Base-by-base conservation (phyloP, 2,329 filamentous ascomycete genomes). In the Trichoderma pleuroti region DNA sequence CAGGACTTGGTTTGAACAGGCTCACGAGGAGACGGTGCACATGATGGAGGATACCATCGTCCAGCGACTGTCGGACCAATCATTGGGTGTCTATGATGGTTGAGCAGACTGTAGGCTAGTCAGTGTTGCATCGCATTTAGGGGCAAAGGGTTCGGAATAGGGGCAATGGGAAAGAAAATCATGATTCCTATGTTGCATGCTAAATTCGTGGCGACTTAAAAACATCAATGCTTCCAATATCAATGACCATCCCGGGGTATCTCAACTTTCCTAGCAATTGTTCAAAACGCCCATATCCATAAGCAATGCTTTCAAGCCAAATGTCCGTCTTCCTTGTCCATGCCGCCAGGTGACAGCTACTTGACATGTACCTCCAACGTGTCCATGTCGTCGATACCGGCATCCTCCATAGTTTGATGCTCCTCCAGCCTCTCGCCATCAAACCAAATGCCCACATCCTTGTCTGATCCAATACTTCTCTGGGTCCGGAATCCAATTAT, bases 361-460 rank as follows among this genome's bases (percentile, higher is more conserved):
- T 85, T 88, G 68, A 94, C 80, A 74, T 91, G 85, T 26, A 96
- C 91, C 79, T 97, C 93, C 39, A 97, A 82, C 32, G 86, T 85
- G 78, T 95, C 92, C 82, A 90, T 85, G 75, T 97, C 91, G 59
- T 88, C 88, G 52, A 97, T 87, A 21, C 93, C 93, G 3, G 90
- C 86, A 42, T 92, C 89, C 57, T 84, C 84, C 59, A 96, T 84
- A 2, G 85, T 87, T 34, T 83, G 81, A 1, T 88, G 83, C 21
- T 87, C 85, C 16, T 90, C 87, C 32, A 97, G 81, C 60, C 83
- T 82, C 64, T 94, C 93, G 16, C 93, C 93, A 75, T 97, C 93
- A 79, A 93, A 94, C 74, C 86, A 84, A 12, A 97, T 82, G 46
- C 85, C 84, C 4, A 96, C 81, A 0, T 84, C 79, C 74, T 84